Percentiles rank a stretch among this genome's conserved stretches.
These are phyloP conservation scores for Stephania yunnanensis DNA, from an alignment of 164 flowering plant genomes.

Conservation along the genomic window DNA sequence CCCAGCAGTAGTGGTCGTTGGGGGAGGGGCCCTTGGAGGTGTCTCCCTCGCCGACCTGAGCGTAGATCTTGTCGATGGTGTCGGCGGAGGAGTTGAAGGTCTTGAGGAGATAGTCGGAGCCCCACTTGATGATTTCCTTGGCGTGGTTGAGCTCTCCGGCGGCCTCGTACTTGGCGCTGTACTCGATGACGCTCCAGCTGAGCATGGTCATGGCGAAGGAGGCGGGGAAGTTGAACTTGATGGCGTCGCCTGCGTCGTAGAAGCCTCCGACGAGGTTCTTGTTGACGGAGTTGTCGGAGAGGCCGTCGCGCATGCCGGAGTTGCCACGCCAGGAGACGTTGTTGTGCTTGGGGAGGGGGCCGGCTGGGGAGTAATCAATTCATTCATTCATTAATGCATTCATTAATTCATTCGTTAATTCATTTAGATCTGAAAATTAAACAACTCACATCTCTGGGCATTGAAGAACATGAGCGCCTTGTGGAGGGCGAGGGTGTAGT, in stretches of 20 bases:
- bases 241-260: conserved; percentile 95
- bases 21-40: conserved; percentile 58
- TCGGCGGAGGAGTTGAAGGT: conserved; percentile 81
- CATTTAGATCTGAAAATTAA: too few relatives aligned
- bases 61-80: conserved; percentile 43
- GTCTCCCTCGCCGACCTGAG: conserved; percentile 83
- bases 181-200: conserved; percentile 96
- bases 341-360: conserved; percentile 80
- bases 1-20: conserved; percentile 98
- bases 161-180: conserved; percentile 82
- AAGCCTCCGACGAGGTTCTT: conserved; percentile 85
- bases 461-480: conserved; percentile 86
- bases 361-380: conserved; percentile 32
- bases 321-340: conserved; percentile 86
- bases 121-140: conserved; percentile 91
- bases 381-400: too few relatives aligned
- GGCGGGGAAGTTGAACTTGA: conserved; percentile 84
- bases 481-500: conserved; percentile 64
- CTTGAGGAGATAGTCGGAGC: conserved; percentile 85
- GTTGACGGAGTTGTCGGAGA: conserved; percentile 27
- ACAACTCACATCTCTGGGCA: conserved; percentile 65
- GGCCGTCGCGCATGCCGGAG: conserved; percentile 71
- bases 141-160: conserved; percentile 83
- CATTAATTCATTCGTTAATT: too few relatives aligned
- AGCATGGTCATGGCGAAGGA: conserved; percentile 89